Evolutionary conservation across 345 rosid species (phyloP), one percentile per base, ranked within the genome.

Genomic region (Linum tenue): DNA sequence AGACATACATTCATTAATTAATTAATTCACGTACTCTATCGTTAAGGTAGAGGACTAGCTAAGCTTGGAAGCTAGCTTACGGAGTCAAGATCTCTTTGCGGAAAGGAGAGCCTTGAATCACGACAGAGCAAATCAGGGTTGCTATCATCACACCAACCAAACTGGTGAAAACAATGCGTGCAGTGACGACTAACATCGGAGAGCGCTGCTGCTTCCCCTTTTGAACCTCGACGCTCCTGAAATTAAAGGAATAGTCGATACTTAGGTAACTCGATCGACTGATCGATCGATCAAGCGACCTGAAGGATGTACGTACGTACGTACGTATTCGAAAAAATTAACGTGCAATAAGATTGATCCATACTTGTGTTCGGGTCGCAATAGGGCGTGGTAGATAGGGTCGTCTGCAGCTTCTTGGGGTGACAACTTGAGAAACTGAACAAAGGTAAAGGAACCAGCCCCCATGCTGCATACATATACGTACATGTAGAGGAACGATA

Each of bases 91-190:
- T 88, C 67, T 92, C 98, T 77, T 67, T 81, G 64, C 89, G 91
- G 68, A 92, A 92, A 69, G 97, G 98, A 38, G 87, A 80, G 67
- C 98, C 97, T 74, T 85, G 77, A 43, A 92, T 86, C 44, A 73
- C 56, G 59, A 83, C 37, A 57, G 94, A 84, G 77, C 81, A 89
- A 67, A 83, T 15, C 76, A 92, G 76, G 73, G 96, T 91, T 68
- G 81, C 90, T 59, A 84, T 57, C 96, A 89, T 87, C 71, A 87
- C 57, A 67, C 73, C 75, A 44, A 95, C 97, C 67, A 92, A 74
- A 62, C 69, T 66, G 74, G 78, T 75, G 72, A 92, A 92, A 63
- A 74, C 31, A 60, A 84, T 76, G 74, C 86, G 85, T 51, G 87
- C 85, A 68, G 67, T 41, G 39, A 82, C 77, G 35, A 89, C 84